Evolutionary conservation across 768 basidiomycete genomes (phyloP).

Genomic region (Phylloporus rhodoxanthus): DNA sequence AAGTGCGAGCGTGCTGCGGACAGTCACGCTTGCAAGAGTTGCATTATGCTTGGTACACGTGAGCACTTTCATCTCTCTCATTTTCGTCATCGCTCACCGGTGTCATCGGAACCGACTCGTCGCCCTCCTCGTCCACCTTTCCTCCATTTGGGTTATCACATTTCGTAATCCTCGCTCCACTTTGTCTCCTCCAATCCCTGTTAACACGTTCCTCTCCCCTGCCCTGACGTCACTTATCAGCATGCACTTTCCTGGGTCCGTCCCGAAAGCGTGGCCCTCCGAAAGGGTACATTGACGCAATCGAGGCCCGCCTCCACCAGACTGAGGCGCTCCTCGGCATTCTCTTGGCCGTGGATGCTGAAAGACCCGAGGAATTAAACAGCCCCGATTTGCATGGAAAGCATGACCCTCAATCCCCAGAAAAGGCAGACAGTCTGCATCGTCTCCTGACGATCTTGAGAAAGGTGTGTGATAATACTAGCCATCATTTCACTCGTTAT

Average conservation of each 20-base stretch:
- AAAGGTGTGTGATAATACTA: slow-evolving; percentile 35
- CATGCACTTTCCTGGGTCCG: slow-evolving; percentile 73
- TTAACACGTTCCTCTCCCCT: slow-evolving; percentile 3
- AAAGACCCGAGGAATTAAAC: slow-evolving; percentile 11
- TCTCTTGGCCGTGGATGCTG: slow-evolving; percentile 47
- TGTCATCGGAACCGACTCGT: slow-evolving; percentile 7
- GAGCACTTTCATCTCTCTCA: slow-evolving; percentile 23
- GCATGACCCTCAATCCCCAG: slow-evolving; percentile 1
- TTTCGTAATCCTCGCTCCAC: slow-evolving; percentile 16
- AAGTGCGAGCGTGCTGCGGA: slow-evolving; percentile 70
- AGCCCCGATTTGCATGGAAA: slow-evolving; percentile 33
- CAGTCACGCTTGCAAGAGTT: slow-evolving; percentile 69
- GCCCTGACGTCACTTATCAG: slow-evolving; percentile 31
- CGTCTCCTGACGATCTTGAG: slow-evolving; percentile 46
- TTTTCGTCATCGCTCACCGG: slow-evolving; percentile 8
- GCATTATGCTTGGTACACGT: slow-evolving; percentile 68
- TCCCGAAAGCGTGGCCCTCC: slow-evolving; percentile 82
- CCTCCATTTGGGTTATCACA: slow-evolving; percentile 11
- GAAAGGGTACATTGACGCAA: slow-evolving; percentile 94
- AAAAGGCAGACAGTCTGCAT: slow-evolving; percentile 12
- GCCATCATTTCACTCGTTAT: neutral
- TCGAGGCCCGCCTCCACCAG: slow-evolving; percentile 86
- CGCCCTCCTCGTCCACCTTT: slow-evolving; percentile 4
- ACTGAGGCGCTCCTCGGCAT: slow-evolving; percentile 87
- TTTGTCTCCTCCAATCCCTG: slow-evolving; percentile 6